phyloP scores from a whole-genome alignment of 805 yeast species.

The Lipomyces sp. region DNA sequence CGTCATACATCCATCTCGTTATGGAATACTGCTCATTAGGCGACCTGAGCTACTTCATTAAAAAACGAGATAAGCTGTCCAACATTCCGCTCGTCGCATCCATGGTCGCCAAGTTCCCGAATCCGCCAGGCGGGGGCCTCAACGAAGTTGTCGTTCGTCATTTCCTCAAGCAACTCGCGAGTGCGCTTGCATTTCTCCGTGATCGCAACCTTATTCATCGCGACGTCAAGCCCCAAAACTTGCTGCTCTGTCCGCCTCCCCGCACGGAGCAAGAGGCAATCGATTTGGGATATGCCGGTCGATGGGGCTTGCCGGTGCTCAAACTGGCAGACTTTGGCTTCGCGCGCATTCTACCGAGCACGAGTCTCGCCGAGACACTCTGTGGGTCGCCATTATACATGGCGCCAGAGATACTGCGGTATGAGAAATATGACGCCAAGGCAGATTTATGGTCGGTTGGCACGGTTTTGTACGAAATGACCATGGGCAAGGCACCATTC shows the following conservation, averaged over 20 bases:
- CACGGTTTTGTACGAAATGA: constrained; percentile 93
- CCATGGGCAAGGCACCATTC: constrained; percentile 95
- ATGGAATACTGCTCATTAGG: constrained; percentile 98
- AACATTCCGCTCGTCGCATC: constrained; percentile 80
- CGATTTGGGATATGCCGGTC: constrained; percentile 66
- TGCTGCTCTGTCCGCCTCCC: constrained; percentile 78
- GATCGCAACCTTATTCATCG: constrained; percentile 87
- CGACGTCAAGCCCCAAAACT: constrained; percentile 93
- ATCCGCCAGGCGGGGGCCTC: constrained; percentile 78
- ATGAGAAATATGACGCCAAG: constrained; percentile 94
- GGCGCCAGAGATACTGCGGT: constrained; percentile 97
- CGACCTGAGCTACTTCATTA: constrained; percentile 85
- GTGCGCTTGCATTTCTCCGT: constrained; percentile 82
- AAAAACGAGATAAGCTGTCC: constrained; percentile 71
- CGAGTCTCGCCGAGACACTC: constrained; percentile 93
- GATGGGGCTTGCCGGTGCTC: constrained; percentile 85
- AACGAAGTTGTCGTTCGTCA: constrained; percentile 79
- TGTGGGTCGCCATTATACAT: constrained; percentile 98
- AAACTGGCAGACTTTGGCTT: constrained; percentile 98
- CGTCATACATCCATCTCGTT: constrained; percentile 76
- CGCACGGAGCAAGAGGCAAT: constrained; percentile 66
- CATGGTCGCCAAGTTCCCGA: constrained; percentile 79
- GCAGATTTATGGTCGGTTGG: constrained; percentile 99
- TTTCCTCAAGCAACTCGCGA: constrained; percentile 82
- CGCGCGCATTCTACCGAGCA: constrained; percentile 90